A percentile compares a stretch with the other conserved stretches of the same genome.
These are phyloP conservation scores for Spizellomyces sp. DNA, from an alignment of 192 early-diverging fungal species.

Conservation along the genomic window DNA sequence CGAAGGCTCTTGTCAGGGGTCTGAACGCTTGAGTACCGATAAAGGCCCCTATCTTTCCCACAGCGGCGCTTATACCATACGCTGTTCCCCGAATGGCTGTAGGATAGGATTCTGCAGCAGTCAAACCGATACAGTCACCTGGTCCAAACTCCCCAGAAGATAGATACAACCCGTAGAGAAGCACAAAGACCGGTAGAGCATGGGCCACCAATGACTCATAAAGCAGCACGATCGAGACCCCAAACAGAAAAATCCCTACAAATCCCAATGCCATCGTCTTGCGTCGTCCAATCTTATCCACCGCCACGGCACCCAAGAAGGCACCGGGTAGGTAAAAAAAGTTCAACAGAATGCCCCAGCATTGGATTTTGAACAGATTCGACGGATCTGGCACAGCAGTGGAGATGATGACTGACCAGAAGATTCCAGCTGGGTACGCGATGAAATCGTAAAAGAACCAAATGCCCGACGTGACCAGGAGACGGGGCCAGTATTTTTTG, in stretches of 20 bases:
- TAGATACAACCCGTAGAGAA: constrained; percentile 59
- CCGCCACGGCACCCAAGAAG: constrained; percentile 49
- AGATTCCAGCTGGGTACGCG: constrained; percentile 41
- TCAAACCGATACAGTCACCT: constrained; percentile 24
- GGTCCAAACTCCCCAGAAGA: constrained; percentile 53
- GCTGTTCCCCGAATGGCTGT: constrained; percentile 71
- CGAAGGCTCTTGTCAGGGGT: constrained; percentile 20
- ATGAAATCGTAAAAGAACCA: constrained; percentile 56
- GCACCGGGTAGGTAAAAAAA: constrained; percentile 60
- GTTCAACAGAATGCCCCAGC: constrained; percentile 57
- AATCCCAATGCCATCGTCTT: constrained; percentile 60
- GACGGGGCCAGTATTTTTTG: constrained; percentile 54
- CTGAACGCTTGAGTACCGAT: constrained; percentile 46
- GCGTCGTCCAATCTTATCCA: constrained; percentile 58
- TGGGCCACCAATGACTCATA: neutral
- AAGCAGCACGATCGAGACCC: neutral
- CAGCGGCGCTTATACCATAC: constrained; percentile 78
- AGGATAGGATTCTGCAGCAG: constrained; percentile 71
- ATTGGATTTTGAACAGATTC: constrained; percentile 41
- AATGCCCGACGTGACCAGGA: constrained; percentile 50
- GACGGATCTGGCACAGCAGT: constrained; percentile 27
- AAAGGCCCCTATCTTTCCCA: constrained; percentile 75
- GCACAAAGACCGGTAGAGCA: constrained; percentile 41
- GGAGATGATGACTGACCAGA: constrained; percentile 46
- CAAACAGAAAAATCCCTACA: constrained; percentile 23